phyloP scores from a whole-genome alignment of 2,329 filamentous ascomycete genomes.

The Lanzia echinophila region DNA sequence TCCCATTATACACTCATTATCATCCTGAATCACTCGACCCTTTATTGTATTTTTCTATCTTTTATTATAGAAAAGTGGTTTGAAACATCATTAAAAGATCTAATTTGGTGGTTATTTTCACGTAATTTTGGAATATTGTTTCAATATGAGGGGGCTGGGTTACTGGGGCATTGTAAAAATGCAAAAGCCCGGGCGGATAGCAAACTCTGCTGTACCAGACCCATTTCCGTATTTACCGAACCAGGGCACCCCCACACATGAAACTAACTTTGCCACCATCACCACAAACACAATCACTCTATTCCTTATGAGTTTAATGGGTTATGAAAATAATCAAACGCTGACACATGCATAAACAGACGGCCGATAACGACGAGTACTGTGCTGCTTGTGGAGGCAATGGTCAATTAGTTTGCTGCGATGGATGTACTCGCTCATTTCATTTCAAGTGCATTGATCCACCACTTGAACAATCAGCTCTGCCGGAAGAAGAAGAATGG shows the following conservation, averaged over 20 bases:
- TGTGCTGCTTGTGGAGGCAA: conserved; percentile 80
- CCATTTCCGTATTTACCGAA: conserved; percentile 26
- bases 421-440: conserved; percentile 83
- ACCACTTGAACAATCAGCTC: conserved; percentile 51
- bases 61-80: neutral
- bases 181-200: conserved; percentile 20
- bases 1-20: no score
- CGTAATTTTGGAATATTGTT: conserved; percentile 12
- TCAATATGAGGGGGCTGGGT: conserved; percentile 11
- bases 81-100: neutral
- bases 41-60: neutral
- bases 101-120: neutral
- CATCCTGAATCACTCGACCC: no score
- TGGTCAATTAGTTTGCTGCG: conserved; percentile 86
- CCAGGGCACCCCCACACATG: conserved; percentile 22
- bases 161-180: conserved; percentile 9
- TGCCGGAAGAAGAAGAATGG: conserved; percentile 68
- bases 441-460: conserved; percentile 87
- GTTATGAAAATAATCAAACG: conserved; percentile 2
- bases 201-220: conserved; percentile 24
- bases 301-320: conserved; percentile 7
- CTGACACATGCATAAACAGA: conserved; percentile 25
- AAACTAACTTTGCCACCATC: conserved; percentile 17
- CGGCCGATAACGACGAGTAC: conserved; percentile 77
- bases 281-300: conserved; percentile 16